phyloP scores from a whole-genome alignment of 768 basidiomycete species.

The Mycena vitilis region DNA sequence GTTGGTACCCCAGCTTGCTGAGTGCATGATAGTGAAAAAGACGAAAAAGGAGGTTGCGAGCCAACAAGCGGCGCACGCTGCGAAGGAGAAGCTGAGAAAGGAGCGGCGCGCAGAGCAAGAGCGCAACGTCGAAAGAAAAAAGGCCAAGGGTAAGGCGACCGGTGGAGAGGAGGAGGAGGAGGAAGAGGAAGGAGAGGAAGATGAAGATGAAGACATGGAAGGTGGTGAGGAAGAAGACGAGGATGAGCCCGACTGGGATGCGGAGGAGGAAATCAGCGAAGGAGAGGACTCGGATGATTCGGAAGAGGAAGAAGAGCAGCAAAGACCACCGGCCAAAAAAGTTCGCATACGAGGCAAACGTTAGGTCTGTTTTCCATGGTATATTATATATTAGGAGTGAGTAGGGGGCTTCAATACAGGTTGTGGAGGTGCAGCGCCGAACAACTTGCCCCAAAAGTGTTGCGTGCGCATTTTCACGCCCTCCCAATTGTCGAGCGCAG shows the following conservation, averaged over 20 bases:
- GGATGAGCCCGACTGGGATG: constrained; percentile 60
- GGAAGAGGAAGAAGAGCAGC: constrained; percentile 62
- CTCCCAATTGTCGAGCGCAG: constrained; percentile 95
- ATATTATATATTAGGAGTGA: constrained; percentile 14
- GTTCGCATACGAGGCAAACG: constrained; percentile 61
- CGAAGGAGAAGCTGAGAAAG: constrained; percentile 79
- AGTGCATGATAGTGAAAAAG: constrained; percentile 80
- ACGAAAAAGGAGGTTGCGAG: constrained; percentile 77
- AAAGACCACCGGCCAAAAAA: constrained; percentile 64
- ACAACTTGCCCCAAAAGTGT: constrained; percentile 59
- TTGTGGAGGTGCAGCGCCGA: constrained; percentile 32
- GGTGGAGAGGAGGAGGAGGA: constrained; percentile 50
- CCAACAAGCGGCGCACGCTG: constrained; percentile 80
- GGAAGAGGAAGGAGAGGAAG: constrained; percentile 53
- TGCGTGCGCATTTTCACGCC: constrained; percentile 86
- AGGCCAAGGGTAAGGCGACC: constrained; percentile 47
- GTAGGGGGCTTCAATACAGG: constrained; percentile 31
- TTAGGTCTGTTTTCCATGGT: constrained; percentile 39
- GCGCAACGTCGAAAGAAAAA: constrained; percentile 89
- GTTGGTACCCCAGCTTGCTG: constrained; percentile 8
- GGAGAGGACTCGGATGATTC: constrained; percentile 56
- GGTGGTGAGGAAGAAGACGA: constrained; percentile 45
- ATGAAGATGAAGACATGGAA: constrained; percentile 54
- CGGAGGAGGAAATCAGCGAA: constrained; percentile 74
- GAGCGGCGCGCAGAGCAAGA: constrained; percentile 91